Evolutionary conservation across 257 asterid genomes (phyloP).

Genomic region (Galeopsis tetrahit): DNA sequence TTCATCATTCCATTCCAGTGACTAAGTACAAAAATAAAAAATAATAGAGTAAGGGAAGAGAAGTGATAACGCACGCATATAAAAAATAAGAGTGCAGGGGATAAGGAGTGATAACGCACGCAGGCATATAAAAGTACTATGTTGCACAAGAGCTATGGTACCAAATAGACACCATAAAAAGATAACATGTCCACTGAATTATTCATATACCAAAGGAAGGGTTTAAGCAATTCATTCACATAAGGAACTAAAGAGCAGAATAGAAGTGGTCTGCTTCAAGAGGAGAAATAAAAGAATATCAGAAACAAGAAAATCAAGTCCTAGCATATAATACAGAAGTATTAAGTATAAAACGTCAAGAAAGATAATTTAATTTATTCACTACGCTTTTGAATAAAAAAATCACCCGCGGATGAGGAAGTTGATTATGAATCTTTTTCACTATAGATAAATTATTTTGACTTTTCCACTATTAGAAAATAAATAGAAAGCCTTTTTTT

Average conservation of each 20-base stretch:
- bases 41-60: conserved; percentile 17
- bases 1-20: conserved; percentile 92
- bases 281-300: conserved; percentile 9
- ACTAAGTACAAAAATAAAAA: conserved; percentile 50
- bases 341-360: not conserved
- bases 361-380: not conserved
- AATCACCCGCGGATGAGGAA: too few relatives aligned
- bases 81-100: too few relatives aligned
- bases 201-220: conserved; percentile 5
- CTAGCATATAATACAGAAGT: too few relatives aligned
- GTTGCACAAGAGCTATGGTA: not conserved
- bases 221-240: not conserved
- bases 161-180: conserved; percentile 8
- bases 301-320: conserved; percentile 1
- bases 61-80: conserved; percentile 14
- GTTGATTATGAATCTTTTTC: too few relatives aligned
- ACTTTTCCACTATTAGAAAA: too few relatives aligned
- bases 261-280: not conserved
- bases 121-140: conserved; percentile 2
- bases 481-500: too few relatives aligned
- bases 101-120: too few relatives aligned
- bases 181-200: not conserved
- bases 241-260: not conserved
- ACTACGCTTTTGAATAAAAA: not conserved
- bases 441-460: too few relatives aligned